Base-by-base conservation (phyloP, 2,329 filamentous ascomycete species). In the Aspergillus pseudoterreus region DNA sequence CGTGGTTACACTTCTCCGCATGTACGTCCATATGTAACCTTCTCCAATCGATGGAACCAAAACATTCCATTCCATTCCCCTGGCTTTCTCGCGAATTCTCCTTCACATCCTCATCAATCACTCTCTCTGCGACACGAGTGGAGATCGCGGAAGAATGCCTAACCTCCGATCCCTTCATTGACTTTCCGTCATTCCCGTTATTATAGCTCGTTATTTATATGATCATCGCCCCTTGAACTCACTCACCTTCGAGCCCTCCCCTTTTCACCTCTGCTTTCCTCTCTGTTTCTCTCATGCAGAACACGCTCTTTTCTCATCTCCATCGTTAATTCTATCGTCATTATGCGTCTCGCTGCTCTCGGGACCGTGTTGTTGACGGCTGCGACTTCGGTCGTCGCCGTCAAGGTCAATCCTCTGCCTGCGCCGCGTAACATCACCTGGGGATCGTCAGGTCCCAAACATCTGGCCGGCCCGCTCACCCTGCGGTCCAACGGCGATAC, bases 391-490 rank as follows among this genome's bases (percentile, higher is more conserved):
- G 53, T 67, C 27, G 72, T 68, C 48, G 64, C 70, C 36, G 76
- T 82, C 48, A 67, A 69, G 38, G 79, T 77, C 52, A 81, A 82
- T 57, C 79, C 79, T 50, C 72, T 82, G 39, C 79, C 79, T 44
- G 79, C 78, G 43, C 79, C 79, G 6, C 72, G 73, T 49, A 72
- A 71, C 51, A 80, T 82, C 58, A 74, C 72, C 48, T 82, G 79
- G 79, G 78, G 77, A 14, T 68, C 68, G 12, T 75, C 76, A 2
- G 79, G 78, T n/a, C 72, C 78, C 32, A 75, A 75, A 54, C 58
- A 67, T 24, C 65, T 82, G 15, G 60, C 64, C 12, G 64, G 62
- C 11, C 52, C 65, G 32, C 63, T 80, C 17, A 57, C 61, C 3
- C 65, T 80, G 44, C 71, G 69, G 21, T 68, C 69, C 14, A 58